These are phyloP conservation scores for Nectriaceae sp. DNA, from an alignment of 2,329 filamentous ascomycete genomes.

Conservation along the genomic window DNA sequence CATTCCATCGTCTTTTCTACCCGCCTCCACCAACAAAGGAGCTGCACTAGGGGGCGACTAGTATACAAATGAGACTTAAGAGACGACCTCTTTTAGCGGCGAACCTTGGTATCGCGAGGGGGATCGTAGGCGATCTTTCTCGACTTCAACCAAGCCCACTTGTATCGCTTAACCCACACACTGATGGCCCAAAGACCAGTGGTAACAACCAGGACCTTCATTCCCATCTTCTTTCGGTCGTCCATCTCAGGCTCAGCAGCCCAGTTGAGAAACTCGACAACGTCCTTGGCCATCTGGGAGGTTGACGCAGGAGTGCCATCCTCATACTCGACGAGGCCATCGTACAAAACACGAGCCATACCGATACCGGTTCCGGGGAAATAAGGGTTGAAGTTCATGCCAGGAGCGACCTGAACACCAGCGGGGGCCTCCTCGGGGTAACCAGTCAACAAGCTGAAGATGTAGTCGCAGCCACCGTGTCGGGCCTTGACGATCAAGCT, in stretches of 20 bases:
- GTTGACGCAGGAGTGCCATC: constrained; percentile 91
- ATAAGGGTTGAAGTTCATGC: constrained; percentile 99
- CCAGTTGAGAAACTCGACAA: constrained; percentile 99
- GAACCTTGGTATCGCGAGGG: constrained; percentile 57
- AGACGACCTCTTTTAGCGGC: constrained; percentile 44
- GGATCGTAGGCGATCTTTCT: constrained; percentile 90
- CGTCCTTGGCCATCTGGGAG: constrained; percentile 99
- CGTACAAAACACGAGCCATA: constrained; percentile 98
- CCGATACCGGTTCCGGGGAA: constrained; percentile 99
- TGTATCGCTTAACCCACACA: constrained; percentile 99
- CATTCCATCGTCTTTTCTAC: constrained; percentile 38
- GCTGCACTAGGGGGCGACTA: constrained; percentile 45
- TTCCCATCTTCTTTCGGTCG: constrained; percentile 98
- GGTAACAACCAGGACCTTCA: constrained; percentile 87
- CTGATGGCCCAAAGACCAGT: constrained; percentile 81
- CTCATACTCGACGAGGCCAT: constrained; percentile 97
- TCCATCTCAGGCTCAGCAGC: constrained; percentile 99
- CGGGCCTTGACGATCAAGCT: constrained; percentile 96
- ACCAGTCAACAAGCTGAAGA: constrained; percentile 94
- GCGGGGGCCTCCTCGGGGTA: constrained; percentile 96
- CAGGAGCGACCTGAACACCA: constrained; percentile 79
- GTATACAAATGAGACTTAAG: constrained; percentile 41
- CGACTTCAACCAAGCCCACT: constrained; percentile 96
- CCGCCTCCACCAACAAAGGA: constrained; percentile 46
- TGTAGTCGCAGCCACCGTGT: constrained; percentile 97